These are phyloP conservation scores for Globisporangium viniferum DNA, from an alignment of 352 stramenopile species.

Conservation along the genomic window DNA sequence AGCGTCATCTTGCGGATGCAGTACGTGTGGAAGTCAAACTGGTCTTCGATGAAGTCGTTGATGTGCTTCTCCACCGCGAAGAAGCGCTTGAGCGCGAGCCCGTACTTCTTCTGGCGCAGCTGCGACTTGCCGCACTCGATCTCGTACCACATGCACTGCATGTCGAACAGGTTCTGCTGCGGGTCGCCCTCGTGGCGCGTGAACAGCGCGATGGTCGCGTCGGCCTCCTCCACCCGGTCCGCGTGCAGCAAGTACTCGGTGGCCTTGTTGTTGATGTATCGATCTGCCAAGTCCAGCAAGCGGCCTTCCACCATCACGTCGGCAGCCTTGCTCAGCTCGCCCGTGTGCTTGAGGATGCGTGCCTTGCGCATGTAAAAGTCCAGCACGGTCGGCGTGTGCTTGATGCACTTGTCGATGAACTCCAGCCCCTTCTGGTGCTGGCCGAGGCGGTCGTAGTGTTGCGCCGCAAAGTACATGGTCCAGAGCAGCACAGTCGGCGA, in stretches of 20 bases:
- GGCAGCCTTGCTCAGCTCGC: conserved; percentile 88
- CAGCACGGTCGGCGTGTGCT: conserved; percentile 87
- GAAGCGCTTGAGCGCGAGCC: conserved; percentile 94
- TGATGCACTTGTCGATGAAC: conserved; percentile 92
- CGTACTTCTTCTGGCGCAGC: conserved; percentile 61
- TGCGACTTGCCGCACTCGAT: conserved; percentile 82
- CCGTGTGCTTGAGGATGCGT: conserved; percentile 92
- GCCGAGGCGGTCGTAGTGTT: conserved; percentile 90
- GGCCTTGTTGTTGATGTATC: conserved; percentile 99
- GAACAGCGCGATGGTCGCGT: conserved; percentile 95
- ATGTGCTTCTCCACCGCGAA: conserved; percentile 96
- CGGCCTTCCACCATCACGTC: conserved; percentile 90
- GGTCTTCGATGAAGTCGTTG: conserved; percentile 96
- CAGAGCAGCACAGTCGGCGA: conserved; percentile 71
- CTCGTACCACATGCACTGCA: conserved; percentile 99
- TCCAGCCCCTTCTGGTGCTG: conserved; percentile 86
- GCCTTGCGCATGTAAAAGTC: conserved; percentile 95
- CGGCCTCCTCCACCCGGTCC: conserved; percentile 89
- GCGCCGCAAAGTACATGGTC: conserved; percentile 90
- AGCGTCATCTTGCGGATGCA: conserved; percentile 98
- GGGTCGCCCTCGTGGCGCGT: conserved; percentile 95
- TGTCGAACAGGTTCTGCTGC: conserved; percentile 96
- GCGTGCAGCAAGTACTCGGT: conserved; percentile 96
- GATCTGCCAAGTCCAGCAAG: conserved; percentile 95
- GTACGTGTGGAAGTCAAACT: conserved; percentile 99